These are phyloP conservation scores for Hypoxylon sp. DNA, from an alignment of 2,329 filamentous ascomycete genomes.

Conservation along the genomic window DNA sequence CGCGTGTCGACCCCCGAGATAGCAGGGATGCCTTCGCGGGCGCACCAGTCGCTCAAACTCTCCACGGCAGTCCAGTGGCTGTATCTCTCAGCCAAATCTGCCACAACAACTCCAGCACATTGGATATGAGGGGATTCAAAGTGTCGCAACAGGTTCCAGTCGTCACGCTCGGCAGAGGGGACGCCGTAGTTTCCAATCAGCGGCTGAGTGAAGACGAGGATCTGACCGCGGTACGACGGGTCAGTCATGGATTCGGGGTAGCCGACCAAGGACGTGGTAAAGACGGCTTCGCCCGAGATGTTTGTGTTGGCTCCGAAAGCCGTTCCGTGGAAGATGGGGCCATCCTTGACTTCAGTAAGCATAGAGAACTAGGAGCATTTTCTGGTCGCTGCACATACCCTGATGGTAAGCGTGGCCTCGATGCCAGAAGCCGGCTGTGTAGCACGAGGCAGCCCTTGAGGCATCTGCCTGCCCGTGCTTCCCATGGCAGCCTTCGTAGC, in stretches of 20 bases:
- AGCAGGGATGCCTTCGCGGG: slow-evolving; percentile 92
- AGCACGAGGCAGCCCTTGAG: slow-evolving; percentile 62
- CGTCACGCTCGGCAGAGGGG: slow-evolving; percentile 82
- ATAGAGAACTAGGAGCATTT: slow-evolving; percentile 30
- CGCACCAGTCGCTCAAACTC: slow-evolving; percentile 92
- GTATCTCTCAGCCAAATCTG: slow-evolving; percentile 91
- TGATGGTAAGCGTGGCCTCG: slow-evolving; percentile 93
- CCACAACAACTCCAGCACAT: slow-evolving; percentile 93
- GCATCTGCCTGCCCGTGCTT: slow-evolving; percentile 74
- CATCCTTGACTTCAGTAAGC: slow-evolving; percentile 67
- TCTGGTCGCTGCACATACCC: slow-evolving; percentile 60
- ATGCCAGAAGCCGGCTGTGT: slow-evolving; percentile 74
- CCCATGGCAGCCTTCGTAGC: slow-evolving; percentile 65
- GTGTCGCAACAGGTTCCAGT: slow-evolving; percentile 92
- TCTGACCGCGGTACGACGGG: slow-evolving; percentile 90
- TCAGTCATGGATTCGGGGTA: slow-evolving; percentile 96
- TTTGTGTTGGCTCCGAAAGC: slow-evolving; percentile 97
- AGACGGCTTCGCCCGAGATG: slow-evolving; percentile 97
- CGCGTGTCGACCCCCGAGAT: slow-evolving; percentile 97
- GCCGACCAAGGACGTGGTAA: slow-evolving; percentile 96
- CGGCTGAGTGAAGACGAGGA: slow-evolving; percentile 97
- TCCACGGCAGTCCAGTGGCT: slow-evolving; percentile 99
- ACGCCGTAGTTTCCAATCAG: slow-evolving; percentile 99
- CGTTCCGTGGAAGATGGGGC: slow-evolving; percentile 93
- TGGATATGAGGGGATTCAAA: slow-evolving; percentile 99